A percentile compares a stretch with the other conserved stretches of the same genome.
Evolutionary conservation across 306 rosid genomes (phyloP).

Genomic region (Senna tora): DNA sequence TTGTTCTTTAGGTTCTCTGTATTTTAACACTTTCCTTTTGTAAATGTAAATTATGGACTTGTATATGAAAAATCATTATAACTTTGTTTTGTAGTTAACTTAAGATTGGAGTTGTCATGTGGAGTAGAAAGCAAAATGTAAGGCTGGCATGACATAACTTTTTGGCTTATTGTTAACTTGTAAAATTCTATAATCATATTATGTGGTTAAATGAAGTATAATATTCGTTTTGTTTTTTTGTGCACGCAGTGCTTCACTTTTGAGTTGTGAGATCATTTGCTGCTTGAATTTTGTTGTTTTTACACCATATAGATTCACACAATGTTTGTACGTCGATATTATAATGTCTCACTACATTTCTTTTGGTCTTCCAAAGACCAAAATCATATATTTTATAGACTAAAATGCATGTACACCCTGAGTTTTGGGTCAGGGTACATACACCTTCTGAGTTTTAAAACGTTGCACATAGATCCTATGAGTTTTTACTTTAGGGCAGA

Average conservation of each 20-base stretch:
- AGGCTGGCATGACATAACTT: neutral
- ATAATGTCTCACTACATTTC: no score
- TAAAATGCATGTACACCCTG: no score
- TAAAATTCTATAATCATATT: conserved; percentile 8
- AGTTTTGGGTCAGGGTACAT: no score
- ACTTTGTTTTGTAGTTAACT: conserved; percentile 6
- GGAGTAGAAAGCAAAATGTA: conserved; percentile 30
- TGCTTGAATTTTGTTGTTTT: neutral
- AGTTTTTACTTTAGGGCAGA: no score
- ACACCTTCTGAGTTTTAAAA: no score
- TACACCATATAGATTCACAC: neutral
- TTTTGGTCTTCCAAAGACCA: no score
- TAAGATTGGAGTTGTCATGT: neutral
- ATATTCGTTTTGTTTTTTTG: neutral
- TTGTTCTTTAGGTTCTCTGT: conserved; percentile 43
- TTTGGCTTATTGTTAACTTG: neutral
- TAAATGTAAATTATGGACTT: conserved; percentile 53
- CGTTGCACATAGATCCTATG: no score
- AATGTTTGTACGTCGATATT: no score
- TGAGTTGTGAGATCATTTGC: neutral
- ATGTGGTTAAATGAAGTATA: neutral
- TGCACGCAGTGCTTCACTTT: neutral
- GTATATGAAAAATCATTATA: conserved; percentile 45
- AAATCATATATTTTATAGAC: no score
- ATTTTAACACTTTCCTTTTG: conserved; percentile 50